Base-by-base conservation (phyloP, 192 early-diverging fungal species). In the Funneliformis geosporum region DNA sequence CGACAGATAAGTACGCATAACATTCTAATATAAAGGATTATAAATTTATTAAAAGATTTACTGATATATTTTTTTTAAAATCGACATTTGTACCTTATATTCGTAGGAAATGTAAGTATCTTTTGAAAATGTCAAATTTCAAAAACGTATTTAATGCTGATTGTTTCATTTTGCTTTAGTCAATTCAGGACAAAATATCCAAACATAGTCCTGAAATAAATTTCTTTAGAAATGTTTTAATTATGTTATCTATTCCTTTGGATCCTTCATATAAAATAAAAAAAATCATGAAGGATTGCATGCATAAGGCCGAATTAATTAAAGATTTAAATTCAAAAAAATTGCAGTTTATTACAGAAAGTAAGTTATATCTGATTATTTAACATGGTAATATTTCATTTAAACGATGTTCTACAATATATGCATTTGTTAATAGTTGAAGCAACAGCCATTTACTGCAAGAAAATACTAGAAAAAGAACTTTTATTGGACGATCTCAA, bases 241-340 rank as follows among this genome's bases (percentile, higher is more conserved):
- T 75, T 21, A 27, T 59, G 18, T 28, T 75, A 25, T 4, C 73
- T 18, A 23, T 75, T 12, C 73, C 73, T 27, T 25, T 50, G n/a
- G 40, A 75, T 9, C 27, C 18, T 55, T 55, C 47, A 5, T 16
- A 55, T 55, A 11, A 46, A 33, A 84, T 84, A 39, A 87, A 87
- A 79, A 83, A 75, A 1, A 82, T 83, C 18, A 89, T 89, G 86
- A 79, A 87, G 39, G 82, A 86, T 44, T 85, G 87, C 18, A 87
- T 86, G n/a, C 81, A 83, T 59, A 75, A 87, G 43, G 88, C 88
- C 21, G 85, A 82, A 44, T 75, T 89, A 18, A 88, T 89, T 28
- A 64, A 82, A 47, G 64, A 82, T 21, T 8, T 44, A 55, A 6
- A 14, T 60, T 75, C 73, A 4, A 27, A 75, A 33, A 11, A 60